phyloP scores from a whole-genome alignment of 768 basidiomycete species.

The Boletus coccyginus region DNA sequence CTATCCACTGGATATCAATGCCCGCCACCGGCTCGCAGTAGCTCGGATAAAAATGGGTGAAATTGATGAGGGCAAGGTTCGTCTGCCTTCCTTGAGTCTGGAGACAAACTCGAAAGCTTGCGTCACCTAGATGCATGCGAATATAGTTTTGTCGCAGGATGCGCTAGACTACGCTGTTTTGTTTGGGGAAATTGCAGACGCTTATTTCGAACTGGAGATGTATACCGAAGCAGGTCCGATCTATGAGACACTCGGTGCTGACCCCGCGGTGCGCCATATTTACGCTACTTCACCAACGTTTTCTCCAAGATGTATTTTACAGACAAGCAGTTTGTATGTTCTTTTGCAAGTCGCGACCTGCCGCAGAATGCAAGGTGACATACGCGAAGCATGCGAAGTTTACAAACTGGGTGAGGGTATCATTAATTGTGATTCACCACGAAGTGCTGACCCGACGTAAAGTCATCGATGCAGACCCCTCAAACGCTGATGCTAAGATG shows the following conservation, averaged over 20 bases:
- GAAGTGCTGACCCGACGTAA: constrained; percentile 18
- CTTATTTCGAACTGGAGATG: constrained; percentile 65
- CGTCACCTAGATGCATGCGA: constrained; percentile 65
- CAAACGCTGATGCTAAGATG: constrained; percentile 80
- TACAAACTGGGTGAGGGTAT: constrained; percentile 68
- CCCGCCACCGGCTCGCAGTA: constrained; percentile 81
- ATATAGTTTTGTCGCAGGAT: constrained; percentile 67
- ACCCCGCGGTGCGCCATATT: constrained; percentile 56
- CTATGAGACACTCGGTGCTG: constrained; percentile 74
- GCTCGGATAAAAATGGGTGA: constrained; percentile 80
- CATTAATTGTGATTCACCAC: background rate
- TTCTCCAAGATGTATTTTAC: background rate
- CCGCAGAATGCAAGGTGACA: constrained; percentile 70
- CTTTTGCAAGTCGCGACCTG: constrained; percentile 81
- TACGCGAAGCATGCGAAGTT: constrained; percentile 75
- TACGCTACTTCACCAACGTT: background rate
- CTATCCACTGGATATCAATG: constrained; percentile 29
- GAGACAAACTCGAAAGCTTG: background rate
- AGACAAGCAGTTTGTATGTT: constrained; percentile 75
- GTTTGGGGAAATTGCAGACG: constrained; percentile 83
- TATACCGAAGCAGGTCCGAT: constrained; percentile 78
- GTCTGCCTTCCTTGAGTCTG: background rate
- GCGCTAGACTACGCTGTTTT: constrained; percentile 73
- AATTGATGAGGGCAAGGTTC: constrained; percentile 76
- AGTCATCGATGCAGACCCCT: constrained; percentile 77